Conservation (phyloP, 805 yeast species). For the Saturnispora bothae region DNA sequence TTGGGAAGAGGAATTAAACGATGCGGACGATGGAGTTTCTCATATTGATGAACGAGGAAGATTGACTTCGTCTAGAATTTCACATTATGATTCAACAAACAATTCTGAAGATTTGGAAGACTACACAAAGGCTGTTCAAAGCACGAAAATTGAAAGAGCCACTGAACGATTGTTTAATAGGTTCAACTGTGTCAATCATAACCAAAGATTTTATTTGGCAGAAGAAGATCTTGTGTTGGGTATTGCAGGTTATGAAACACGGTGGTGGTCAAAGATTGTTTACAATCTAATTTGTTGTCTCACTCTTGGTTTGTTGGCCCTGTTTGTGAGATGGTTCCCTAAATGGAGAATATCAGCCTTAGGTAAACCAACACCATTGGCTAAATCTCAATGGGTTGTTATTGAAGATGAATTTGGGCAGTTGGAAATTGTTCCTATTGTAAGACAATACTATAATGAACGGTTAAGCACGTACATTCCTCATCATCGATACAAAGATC, state of each 20-base stretch:
- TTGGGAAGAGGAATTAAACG: conserved; percentile 47
- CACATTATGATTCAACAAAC: conserved; percentile 10
- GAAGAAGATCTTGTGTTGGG: conserved; percentile 94
- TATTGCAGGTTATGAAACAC: conserved; percentile 76
- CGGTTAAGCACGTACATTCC: conserved; percentile 57
- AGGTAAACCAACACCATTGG: conserved; percentile 62
- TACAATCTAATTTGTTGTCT: conserved; percentile 45
- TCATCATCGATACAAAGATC: conserved; percentile 15
- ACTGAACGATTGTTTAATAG: conserved; percentile 34
- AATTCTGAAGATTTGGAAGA: conserved; percentile 12
- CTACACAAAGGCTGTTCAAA: conserved; percentile 9
- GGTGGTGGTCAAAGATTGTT: conserved; percentile 32
- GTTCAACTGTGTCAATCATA: conserved; percentile 33
- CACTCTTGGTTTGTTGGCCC: conserved; percentile 64
- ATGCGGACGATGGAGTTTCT: not conserved
- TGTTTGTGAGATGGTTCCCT: conserved; percentile 81
- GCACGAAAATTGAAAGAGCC: conserved; percentile 14
- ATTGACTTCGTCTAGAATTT: not conserved
- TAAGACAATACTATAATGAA: conserved; percentile 55
- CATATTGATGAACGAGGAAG: not conserved
- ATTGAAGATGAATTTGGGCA: conserved; percentile 93
- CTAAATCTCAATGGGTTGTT: conserved; percentile 84
- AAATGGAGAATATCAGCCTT: conserved; percentile 53
- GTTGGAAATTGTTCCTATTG: conserved; percentile 47
- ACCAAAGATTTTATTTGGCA: conserved; percentile 83